Evolutionary conservation across 2,329 filamentous ascomycete genomes (phyloP), one percentile per base, ranked within the genome.

Genomic region (Colletotrichum viniferum): DNA sequence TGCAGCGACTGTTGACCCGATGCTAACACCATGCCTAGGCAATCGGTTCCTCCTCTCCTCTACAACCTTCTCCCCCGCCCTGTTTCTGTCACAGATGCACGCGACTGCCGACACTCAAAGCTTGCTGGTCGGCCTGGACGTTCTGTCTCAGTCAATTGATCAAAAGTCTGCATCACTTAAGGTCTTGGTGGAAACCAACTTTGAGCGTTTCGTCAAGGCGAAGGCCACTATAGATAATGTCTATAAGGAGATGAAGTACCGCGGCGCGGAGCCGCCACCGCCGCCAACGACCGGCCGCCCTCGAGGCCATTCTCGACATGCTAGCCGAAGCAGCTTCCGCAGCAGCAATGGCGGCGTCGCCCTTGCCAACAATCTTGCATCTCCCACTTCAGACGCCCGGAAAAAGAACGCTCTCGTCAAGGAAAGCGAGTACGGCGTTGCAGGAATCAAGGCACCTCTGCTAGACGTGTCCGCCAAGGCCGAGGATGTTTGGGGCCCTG

Each of bases 211-310:
- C 86, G 97, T 99, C 71, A 94, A 95, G 77, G 97, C 97, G 58
- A 99, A 99, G 84, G 95, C 96, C 21, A 98, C 96, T 9, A 98
- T 99, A 81, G 97, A 99, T 86, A 98, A 98, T 85, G 97, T 99
- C 68, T 99, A 99, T 86, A 97, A 93, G 77, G 97, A 99, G 84
- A 99, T 99, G 97, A 98, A 91, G 89, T 96, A 88, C 78, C 88
- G 90, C 62, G 92, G 92, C 13, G 86, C 83, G 26, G 91, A 93
- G 62, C 88, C 89, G 7, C 84, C 86, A 4, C 83, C 87, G 6
- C 81, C 85, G 9, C 71, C 85, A 69, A 60, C 73, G 21, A 64
- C 73, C 5, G 69, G 73, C 28, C 83, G 87, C 52, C 83, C 85
- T 21, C 83, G 86, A n/a, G 82, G 85, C 24, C 93, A 95, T 81